Percentiles rank a stretch among this genome's conserved stretches.
phyloP scores from a whole-genome alignment of 768 basidiomycete species.

The Lactarius tabidus region DNA sequence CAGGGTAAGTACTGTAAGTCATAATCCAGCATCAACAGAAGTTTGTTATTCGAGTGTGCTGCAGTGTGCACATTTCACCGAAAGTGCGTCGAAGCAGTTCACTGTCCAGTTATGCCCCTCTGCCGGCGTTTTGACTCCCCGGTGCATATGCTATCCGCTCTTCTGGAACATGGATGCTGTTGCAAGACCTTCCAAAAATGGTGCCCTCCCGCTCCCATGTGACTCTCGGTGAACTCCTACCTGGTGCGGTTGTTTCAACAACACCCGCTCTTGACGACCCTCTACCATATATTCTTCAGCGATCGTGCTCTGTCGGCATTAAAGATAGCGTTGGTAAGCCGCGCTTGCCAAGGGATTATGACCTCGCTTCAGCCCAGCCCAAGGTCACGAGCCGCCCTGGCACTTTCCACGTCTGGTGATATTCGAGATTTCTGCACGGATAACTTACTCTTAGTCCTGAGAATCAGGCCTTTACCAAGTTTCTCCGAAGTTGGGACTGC shows the following conservation, averaged over 20 bases:
- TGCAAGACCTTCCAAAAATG: conserved; percentile 62
- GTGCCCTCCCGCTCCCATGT: conserved; percentile 39
- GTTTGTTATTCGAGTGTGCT: no score
- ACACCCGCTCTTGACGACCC: conserved; percentile 28
- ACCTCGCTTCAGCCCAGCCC: neutral
- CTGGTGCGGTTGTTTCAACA: conserved; percentile 63
- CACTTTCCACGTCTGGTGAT: conserved; percentile 14
- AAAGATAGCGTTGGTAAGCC: conserved; percentile 8
- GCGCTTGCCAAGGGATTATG: conserved; percentile 17
- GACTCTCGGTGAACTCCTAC: conserved; percentile 55
- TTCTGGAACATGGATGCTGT: conserved; percentile 54
- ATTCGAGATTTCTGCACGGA: conserved; percentile 22
- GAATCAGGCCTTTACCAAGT: conserved; percentile 33
- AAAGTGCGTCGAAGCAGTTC: conserved; percentile 51
- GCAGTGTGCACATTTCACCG: conserved; percentile 38
- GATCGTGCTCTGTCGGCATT: conserved; percentile 1
- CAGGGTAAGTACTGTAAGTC: no score
- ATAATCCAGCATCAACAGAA: no score
- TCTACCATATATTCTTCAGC: conserved; percentile 16
- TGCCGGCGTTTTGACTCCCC: conserved; percentile 82
- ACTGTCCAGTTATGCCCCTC: conserved; percentile 52
- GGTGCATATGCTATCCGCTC: conserved; percentile 78
- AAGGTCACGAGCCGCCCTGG: conserved; percentile 4
- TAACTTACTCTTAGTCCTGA: conserved; percentile 7
- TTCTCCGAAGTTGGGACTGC: conserved; percentile 46